Base-by-base conservation (phyloP, 768 basidiomycete genomes). In the Lactifluus echinatus region DNA sequence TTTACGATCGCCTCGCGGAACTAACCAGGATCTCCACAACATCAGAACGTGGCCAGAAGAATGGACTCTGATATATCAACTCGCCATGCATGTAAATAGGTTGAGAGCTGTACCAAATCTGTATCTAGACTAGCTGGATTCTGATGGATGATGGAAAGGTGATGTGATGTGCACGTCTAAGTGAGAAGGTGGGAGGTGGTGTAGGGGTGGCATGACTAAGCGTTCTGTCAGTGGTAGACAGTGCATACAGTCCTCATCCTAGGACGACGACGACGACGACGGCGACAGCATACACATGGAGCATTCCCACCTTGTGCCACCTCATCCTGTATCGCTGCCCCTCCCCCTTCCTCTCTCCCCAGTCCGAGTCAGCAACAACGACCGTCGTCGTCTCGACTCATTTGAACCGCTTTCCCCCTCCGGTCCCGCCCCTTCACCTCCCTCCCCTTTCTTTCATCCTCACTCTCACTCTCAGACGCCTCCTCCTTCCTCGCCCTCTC, bases 341-440 rank as follows among this genome's bases (percentile, higher is more conserved):
- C 21, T 28, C 3, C 50, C 37, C 28, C 19, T 40, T 8, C 39
- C n/a, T 19, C n/a, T 42, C 14, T 23, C 40, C 3, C 21, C 40
- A 23, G 19, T 42, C 21, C 7, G 40, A 42, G 40, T 23, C 21
- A 23, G 23, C 11, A 23, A 42, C 40, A 23, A 42, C 40, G 21
- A 28, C 21, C 45, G 53, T 19, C 52, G 52, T 33, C 56, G 60
- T 21, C 29, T 55, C 23, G 63, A 61, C 37, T 55, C 54, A 0
- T 55, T 55, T 8, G 28, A 40, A 31, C 48, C 54, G 8, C 56
- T 54, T 40, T 40, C 53, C 19, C 55, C 47, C 36, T 53, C 56
- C 26, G n/a, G 24, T 26, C 39, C 55, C 4, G 17, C 11, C n/a
- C 40, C 48, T 23, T 51, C 59, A 23, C 48, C 61, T 57, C 31